Conservation (phyloP, 495 filamentous ascomycete genomes). For the Talaromyces thailandensis region DNA sequence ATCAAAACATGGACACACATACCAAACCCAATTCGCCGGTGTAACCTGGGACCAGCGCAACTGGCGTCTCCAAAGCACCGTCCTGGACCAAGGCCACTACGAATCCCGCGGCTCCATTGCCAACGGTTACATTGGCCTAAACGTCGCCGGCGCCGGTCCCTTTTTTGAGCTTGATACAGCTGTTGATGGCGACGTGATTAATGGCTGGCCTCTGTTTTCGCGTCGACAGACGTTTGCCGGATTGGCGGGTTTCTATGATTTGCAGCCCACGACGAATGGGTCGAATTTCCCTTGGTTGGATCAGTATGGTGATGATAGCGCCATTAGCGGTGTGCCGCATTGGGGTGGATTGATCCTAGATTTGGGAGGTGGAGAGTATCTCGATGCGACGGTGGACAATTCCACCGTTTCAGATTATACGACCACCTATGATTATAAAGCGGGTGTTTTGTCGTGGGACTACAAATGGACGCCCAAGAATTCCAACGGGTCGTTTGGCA, state of each 20-base stretch:
- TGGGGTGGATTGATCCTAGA: constrained; percentile 55
- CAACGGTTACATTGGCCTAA: constrained; percentile 53
- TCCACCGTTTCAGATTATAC: constrained; percentile 49
- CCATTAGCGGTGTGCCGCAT: constrained; percentile 67
- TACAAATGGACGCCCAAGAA: constrained; percentile 57
- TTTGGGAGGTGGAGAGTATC: constrained; percentile 43
- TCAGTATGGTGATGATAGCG: constrained; percentile 63
- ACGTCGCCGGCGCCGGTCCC: constrained; percentile 55
- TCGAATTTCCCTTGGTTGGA: constrained; percentile 67
- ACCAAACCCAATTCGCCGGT: constrained; percentile 37
- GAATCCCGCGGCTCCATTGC: constrained; percentile 55
- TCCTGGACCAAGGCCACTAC: constrained; percentile 50
- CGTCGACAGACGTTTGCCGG: constrained; percentile 63
- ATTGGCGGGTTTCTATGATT: constrained; percentile 64
- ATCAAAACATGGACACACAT: constrained; percentile 14
- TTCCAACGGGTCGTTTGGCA: constrained; percentile 37
- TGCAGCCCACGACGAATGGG: constrained; percentile 50
- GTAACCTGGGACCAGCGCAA: constrained; percentile 56
- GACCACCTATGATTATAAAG: constrained; percentile 54
- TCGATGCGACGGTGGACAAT: constrained; percentile 53
- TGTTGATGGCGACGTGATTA: constrained; percentile 44
- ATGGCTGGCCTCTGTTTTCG: constrained; percentile 68
- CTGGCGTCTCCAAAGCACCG: constrained; percentile 50
- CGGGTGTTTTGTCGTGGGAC: constrained; percentile 52
- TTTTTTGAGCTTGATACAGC: constrained; percentile 59